Evolutionary conservation across 2,329 filamentous ascomycete species (phyloP).

Genomic region (Leptographium lundbergii): DNA sequence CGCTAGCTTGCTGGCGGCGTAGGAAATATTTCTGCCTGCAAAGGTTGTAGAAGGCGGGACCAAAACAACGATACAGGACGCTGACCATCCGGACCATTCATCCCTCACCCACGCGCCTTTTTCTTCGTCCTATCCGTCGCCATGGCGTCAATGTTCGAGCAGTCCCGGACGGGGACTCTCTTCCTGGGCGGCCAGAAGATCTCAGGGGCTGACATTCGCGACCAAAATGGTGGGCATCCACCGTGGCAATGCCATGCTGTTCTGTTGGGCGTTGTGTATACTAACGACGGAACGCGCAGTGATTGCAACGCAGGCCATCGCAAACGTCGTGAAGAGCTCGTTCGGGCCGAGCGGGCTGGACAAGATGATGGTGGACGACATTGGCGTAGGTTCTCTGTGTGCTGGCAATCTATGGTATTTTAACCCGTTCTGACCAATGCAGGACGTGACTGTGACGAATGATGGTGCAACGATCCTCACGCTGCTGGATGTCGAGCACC

Average conservation of each 20-base stretch:
- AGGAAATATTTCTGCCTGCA: constrained; percentile 4
- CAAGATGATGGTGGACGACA: constrained; percentile 99
- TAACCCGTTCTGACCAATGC: constrained; percentile 2
- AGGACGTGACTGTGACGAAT: constrained; percentile 98
- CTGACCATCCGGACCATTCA: neutral
- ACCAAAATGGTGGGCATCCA: constrained; percentile 68
- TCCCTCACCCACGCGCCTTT: neutral
- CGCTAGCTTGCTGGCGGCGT: neutral
- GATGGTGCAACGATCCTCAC: constrained; percentile 95
- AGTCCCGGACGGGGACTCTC: constrained; percentile 86
- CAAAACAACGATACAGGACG: neutral
- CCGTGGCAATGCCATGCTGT: neutral
- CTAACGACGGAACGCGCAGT: constrained; percentile 35
- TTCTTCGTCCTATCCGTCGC: constrained; percentile 1
- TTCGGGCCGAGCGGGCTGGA: constrained; percentile 95
- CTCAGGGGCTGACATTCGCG: constrained; percentile 88
- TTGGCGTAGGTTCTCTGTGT: constrained; percentile 50
- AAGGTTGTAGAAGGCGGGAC: neutral
- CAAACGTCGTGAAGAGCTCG: constrained; percentile 97
- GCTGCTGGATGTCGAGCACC: constrained; percentile 93
- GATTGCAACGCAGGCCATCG: constrained; percentile 87
- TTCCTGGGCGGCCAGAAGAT: constrained; percentile 98
- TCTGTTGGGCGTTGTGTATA: constrained; percentile 5
- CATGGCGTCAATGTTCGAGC: constrained; percentile 96
- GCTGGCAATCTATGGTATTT: neutral